Percentiles rank a stretch among this genome's conserved stretches.
These are phyloP conservation scores for Pisolithus albus DNA, from an alignment of 768 basidiomycete species.

Conservation along the genomic window DNA sequence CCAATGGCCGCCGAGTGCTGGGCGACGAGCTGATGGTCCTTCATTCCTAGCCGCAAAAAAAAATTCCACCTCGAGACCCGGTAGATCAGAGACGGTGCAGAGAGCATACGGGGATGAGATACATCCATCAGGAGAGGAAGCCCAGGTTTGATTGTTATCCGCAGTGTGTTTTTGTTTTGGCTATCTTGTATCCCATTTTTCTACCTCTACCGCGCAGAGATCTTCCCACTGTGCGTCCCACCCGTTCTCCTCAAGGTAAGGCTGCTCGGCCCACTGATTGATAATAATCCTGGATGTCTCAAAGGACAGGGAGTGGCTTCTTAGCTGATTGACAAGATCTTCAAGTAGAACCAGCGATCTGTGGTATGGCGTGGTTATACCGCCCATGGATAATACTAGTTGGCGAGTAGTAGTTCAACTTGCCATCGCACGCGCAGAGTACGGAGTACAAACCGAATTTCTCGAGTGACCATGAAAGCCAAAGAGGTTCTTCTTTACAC, in stretches of 20 bases:
- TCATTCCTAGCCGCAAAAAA: constrained; percentile 76
- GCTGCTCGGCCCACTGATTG: constrained; percentile 62
- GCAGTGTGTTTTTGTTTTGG: constrained; percentile 9
- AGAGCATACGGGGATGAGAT: constrained; percentile 70
- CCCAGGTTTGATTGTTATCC: constrained; percentile 29
- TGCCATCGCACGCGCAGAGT: background rate
- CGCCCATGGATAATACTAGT: background rate
- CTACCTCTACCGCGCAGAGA: constrained; percentile 68
- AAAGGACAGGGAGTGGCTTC: constrained; percentile 60
- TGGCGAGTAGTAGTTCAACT: too few species aligned
- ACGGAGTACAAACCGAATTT: constrained; percentile 53
- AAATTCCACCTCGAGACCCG: constrained; percentile 35
- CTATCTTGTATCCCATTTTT: constrained; percentile 51
- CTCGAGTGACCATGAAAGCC: constrained; percentile 78
- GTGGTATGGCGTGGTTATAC: too few species aligned
- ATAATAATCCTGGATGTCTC: constrained; percentile 62
- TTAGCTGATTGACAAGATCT: constrained; percentile 22
- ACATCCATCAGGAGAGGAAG: constrained; percentile 81
- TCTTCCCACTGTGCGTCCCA: constrained; percentile 78
- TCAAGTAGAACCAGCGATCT: too few species aligned
- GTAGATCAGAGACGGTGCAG: constrained; percentile 29
- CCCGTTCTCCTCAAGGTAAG: constrained; percentile 52
- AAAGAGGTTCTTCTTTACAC: constrained; percentile 66
- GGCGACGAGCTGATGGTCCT: constrained; percentile 59
- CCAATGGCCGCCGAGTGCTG: constrained; percentile 69